Conservation (phyloP, 169 alveolate species). For the Amoebophrya sp. region DNA sequence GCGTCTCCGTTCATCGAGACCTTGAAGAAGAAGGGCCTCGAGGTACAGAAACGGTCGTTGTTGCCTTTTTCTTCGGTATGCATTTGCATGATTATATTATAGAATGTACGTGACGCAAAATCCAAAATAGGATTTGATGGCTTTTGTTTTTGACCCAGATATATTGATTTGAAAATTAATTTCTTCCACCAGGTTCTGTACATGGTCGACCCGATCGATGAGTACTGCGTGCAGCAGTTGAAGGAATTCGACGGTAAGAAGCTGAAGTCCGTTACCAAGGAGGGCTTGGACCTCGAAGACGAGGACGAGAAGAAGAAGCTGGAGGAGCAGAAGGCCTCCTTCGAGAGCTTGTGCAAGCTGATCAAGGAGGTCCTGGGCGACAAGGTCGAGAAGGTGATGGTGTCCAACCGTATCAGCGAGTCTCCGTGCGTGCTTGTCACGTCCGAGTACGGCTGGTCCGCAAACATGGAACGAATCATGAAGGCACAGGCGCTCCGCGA, state of each 20-base stretch:
- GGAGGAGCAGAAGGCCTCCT: slow-evolving; percentile 92
- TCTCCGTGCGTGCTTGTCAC: slow-evolving; percentile 98
- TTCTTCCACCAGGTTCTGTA: slow-evolving; percentile 69
- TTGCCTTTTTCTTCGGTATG: no score
- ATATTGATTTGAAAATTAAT: no score
- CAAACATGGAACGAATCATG: slow-evolving; percentile 99
- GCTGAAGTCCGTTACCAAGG: slow-evolving; percentile 94
- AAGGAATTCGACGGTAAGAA: slow-evolving; percentile 96
- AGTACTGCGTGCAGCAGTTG: slow-evolving; percentile 96
- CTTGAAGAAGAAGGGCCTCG: slow-evolving; percentile 90
- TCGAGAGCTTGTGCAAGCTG: slow-evolving; percentile 93
- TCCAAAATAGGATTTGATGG: no score
- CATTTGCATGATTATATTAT: no score
- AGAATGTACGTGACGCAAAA: no score
- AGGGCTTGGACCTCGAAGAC: slow-evolving; percentile 91
- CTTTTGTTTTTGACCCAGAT: no score
- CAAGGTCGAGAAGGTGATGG: slow-evolving; percentile 96
- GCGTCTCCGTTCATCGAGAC: slow-evolving; percentile 97
- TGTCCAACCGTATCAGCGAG: slow-evolving; percentile 90
- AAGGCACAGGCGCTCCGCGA: slow-evolving; percentile 95
- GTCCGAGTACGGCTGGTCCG: slow-evolving; percentile 99
- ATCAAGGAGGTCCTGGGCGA: slow-evolving; percentile 97
- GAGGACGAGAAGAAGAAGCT: slow-evolving; percentile 96
- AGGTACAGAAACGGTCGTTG: slow-evolving; percentile 62
- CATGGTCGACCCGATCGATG: slow-evolving; percentile 99